phyloP scores from a whole-genome alignment of 2,329 filamentous ascomycete species.

The Pseudogymnoascus sp. region DNA sequence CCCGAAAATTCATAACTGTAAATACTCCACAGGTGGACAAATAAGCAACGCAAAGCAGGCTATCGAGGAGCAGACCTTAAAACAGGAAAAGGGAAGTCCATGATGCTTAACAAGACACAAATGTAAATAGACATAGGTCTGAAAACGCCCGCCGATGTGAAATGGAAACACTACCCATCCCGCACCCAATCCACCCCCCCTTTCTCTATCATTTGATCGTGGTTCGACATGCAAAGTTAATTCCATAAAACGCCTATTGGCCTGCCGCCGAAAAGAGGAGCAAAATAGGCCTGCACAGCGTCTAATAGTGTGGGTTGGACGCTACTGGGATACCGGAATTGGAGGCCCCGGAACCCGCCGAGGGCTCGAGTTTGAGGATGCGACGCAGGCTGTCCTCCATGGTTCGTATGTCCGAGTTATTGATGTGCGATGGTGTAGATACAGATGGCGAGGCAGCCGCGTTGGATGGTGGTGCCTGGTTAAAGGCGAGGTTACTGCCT shows the following conservation, averaged over 20 bases:
- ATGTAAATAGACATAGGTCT: neutral
- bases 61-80: neutral
- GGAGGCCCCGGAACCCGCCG: slow-evolving; percentile 16
- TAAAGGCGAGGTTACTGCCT: neutral
- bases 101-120: slow-evolving; percentile 1
- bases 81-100: neutral
- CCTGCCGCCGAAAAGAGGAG: too few relatives aligned
- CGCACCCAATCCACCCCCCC: neutral
- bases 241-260: neutral
- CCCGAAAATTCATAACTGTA: neutral
- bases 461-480: neutral
- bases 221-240: neutral
- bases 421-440: neutral
- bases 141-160: neutral
- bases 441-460: neutral
- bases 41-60: neutral
- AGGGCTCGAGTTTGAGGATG: slow-evolving; percentile 27
- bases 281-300: too few relatives aligned
- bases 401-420: slow-evolving; percentile 21
- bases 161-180: neutral
- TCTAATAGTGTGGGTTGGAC: slow-evolving; percentile 2
- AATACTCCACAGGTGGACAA: neutral
- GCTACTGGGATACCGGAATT: neutral
- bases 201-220: slow-evolving; percentile 5
- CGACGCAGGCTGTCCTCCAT: slow-evolving; percentile 30